Evolutionary conservation across 1,284 basidiomycete genomes (phyloP).

Genomic region (Mycena citricolor): DNA sequence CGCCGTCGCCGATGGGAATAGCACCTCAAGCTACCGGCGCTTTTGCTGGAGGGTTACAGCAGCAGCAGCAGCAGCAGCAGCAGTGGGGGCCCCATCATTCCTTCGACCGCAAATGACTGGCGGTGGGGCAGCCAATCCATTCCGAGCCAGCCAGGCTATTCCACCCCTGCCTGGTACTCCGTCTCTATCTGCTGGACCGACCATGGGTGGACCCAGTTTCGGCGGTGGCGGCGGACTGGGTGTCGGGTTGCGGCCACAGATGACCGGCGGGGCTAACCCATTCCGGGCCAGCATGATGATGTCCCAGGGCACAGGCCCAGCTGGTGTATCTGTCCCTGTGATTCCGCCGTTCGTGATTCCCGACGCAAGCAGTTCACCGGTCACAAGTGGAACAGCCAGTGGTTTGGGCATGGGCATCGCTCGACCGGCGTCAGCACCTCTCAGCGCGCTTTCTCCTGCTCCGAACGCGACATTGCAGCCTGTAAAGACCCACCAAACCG

Average conservation of each 20-base stretch:
- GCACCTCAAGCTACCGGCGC: conserved; percentile 13
- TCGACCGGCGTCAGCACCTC: conserved; percentile 70
- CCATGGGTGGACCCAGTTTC: not conserved
- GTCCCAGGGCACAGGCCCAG: conserved; percentile 65
- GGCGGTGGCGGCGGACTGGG: conserved; percentile 2
- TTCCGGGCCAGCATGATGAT: conserved; percentile 68
- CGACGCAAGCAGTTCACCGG: conserved; percentile 7
- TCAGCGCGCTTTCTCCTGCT: conserved; percentile 38
- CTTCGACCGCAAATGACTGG: conserved; percentile 44
- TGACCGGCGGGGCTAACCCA: conserved; percentile 63
- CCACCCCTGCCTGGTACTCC: conserved; percentile 38
- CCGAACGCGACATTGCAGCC: conserved; percentile 45
- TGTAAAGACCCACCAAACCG: conserved; percentile 89
- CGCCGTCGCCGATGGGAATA: no score
- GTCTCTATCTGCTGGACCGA: conserved; percentile 10
- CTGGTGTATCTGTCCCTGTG: conserved; percentile 34
- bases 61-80: conserved; percentile 6
- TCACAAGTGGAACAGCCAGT: no score
- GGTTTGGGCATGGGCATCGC: conserved; percentile 23
- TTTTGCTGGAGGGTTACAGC: conserved; percentile 10
- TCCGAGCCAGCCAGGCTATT: conserved; percentile 64
- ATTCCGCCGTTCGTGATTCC: conserved; percentile 14
- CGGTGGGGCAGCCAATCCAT: conserved; percentile 59
- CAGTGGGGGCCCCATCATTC: conserved; percentile 5
- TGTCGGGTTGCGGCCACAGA: conserved; percentile 16